phyloP scores from a whole-genome alignment of 768 basidiomycete species.

The Hygrocybe coccinea region DNA sequence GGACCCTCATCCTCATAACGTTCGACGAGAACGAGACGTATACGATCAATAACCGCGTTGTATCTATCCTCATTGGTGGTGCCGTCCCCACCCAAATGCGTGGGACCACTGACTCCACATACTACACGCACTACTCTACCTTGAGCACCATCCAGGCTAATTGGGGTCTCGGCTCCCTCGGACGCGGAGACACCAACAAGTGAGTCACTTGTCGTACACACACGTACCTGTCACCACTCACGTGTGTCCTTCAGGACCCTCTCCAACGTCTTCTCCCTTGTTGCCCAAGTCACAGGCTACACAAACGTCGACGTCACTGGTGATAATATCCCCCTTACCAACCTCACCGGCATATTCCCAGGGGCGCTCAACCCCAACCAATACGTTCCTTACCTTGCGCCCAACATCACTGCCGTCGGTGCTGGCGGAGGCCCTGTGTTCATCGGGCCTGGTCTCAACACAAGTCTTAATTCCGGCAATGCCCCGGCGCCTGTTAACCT shows the following conservation, averaged over 20 bases:
- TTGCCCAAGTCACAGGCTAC: conserved; percentile 46
- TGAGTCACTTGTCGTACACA: conserved; percentile 27
- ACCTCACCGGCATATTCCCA: conserved; percentile 38
- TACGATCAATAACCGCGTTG: conserved; percentile 44
- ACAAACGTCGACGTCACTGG: conserved; percentile 14
- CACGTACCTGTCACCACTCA: background rate
- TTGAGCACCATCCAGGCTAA: conserved; percentile 55
- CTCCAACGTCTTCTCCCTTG: conserved; percentile 50
- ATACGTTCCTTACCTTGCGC: conserved; percentile 44
- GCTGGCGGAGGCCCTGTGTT: conserved; percentile 43
- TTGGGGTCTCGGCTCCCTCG: conserved; percentile 58
- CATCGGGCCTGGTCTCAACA: conserved; percentile 31
- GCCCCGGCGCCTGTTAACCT: conserved; percentile 41
- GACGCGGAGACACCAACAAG: conserved; percentile 50
- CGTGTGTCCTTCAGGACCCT: conserved; percentile 20
- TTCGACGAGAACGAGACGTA: conserved; percentile 53
- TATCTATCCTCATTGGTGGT: conserved; percentile 37
- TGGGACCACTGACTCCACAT: conserved; percentile 47
- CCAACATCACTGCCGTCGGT: conserved; percentile 34
- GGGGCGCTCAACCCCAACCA: conserved; percentile 40
- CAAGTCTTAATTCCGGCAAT: conserved; percentile 27
- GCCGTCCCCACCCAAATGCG: conserved; percentile 39
- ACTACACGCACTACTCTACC: conserved; percentile 59
- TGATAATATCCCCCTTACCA: conserved; percentile 31
- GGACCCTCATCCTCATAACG: conserved; percentile 55